phyloP scores from a whole-genome alignment of 2,329 filamentous ascomycete genomes.

The Penicillium concentricum region DNA sequence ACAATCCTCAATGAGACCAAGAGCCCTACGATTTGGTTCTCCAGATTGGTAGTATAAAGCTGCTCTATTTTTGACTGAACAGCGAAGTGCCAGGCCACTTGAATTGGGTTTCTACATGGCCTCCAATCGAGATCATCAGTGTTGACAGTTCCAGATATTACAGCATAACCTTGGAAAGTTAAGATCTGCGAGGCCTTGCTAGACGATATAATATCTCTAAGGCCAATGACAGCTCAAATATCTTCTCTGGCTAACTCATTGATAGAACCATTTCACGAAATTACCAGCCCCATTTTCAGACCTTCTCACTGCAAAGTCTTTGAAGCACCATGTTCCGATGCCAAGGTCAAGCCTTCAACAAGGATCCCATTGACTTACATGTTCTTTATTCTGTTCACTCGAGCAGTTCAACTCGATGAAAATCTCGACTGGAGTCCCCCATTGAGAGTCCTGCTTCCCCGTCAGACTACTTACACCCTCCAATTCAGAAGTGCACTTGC shows the following conservation, averaged over 20 bases:
- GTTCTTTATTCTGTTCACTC: constrained; percentile 16
- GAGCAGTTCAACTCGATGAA: constrained; percentile 15
- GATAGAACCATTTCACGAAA: not conserved
- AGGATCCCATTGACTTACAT: constrained; percentile 18
- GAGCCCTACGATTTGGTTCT: not conserved
- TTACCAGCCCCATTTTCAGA: not conserved
- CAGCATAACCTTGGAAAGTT: not conserved
- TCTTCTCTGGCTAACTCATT: not conserved
- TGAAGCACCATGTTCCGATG: not conserved
- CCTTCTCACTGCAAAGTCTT: not conserved
- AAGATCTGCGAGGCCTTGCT: not conserved
- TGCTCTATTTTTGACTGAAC: not conserved
- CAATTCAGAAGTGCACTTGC: not conserved
- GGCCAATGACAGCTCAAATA: not conserved
- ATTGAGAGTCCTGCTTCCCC: not conserved
- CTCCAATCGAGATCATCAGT: constrained; percentile 19
- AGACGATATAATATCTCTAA: not conserved
- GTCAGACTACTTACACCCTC: not conserved
- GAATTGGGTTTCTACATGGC: not conserved
- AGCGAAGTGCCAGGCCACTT: not conserved
- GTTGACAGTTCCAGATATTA: constrained; percentile 4
- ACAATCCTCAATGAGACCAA: not conserved
- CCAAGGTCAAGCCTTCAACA: constrained; percentile 6
- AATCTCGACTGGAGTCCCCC: constrained; percentile 15
- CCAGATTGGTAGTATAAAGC: not conserved